These are phyloP conservation scores for Pleurotus salmoneostramineus DNA, from an alignment of 768 basidiomycete genomes.

Conservation along the genomic window DNA sequence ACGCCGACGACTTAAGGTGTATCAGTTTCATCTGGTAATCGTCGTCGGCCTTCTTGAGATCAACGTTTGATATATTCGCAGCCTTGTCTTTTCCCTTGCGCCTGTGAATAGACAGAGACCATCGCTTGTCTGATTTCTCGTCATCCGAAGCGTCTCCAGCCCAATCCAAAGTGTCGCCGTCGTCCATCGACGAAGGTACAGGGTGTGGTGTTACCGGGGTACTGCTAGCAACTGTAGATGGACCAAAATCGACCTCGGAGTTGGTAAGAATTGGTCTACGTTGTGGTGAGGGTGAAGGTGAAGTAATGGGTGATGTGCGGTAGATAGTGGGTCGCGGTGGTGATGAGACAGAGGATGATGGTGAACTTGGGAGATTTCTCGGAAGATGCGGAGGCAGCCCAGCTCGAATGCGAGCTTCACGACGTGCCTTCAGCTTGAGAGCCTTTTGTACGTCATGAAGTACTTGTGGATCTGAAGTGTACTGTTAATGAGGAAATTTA, in stretches of 20 bases:
- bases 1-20: slow-evolving; percentile 44
- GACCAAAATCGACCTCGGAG: slow-evolving; percentile 68
- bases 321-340: slow-evolving; percentile 22
- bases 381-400: slow-evolving; percentile 16
- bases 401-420: slow-evolving; percentile 58
- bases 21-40: slow-evolving; percentile 58
- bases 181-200: slow-evolving; percentile 64
- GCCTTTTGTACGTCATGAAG: slow-evolving; percentile 79
- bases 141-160: slow-evolving; percentile 51
- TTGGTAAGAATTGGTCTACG: slow-evolving; percentile 21
- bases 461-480: slow-evolving; percentile 64
- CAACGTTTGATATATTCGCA: slow-evolving; percentile 33
- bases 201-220: slow-evolving; percentile 45
- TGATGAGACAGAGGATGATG: slow-evolving; percentile 7
- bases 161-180: slow-evolving; percentile 75
- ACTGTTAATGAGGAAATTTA: background rate
- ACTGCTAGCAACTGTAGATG: slow-evolving; percentile 42
- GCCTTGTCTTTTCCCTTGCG: slow-evolving; percentile 53
- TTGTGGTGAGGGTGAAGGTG: slow-evolving; percentile 20
- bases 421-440: slow-evolving; percentile 66
- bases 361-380: slow-evolving; percentile 13
- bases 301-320: slow-evolving; percentile 25
- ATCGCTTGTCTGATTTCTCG: slow-evolving; percentile 54
- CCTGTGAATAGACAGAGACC: slow-evolving; percentile 56
- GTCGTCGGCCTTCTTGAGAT: slow-evolving; percentile 58